Evolutionary conservation across 805 yeast genomes (phyloP).

Genomic region (Candida namnaoensis): DNA sequence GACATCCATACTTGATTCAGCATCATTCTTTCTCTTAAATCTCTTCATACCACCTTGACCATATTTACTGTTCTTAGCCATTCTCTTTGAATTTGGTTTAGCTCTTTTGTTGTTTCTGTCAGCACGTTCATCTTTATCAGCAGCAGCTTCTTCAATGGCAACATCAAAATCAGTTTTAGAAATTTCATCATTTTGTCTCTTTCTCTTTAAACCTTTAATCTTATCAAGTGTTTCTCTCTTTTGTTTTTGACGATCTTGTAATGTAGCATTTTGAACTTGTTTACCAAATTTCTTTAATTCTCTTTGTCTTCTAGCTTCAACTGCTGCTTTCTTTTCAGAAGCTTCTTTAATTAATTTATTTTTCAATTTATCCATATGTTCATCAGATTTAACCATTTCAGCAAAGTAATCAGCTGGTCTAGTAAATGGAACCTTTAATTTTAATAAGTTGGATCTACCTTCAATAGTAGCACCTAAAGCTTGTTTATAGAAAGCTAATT

Average conservation of each 20-base stretch:
- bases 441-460: conserved; percentile 58
- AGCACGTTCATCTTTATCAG: conserved; percentile 29
- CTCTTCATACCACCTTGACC: conserved; percentile 78
- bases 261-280: conserved; percentile 89
- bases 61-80: conserved; percentile 64
- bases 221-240: conserved; percentile 86
- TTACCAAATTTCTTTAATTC: conserved; percentile 94
- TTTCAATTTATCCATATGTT: conserved; percentile 94
- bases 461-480: conserved; percentile 75
- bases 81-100: conserved; percentile 56
- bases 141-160: conserved; percentile 78
- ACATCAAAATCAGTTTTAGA: conserved; percentile 74
- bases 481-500: conserved; percentile 90
- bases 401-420: conserved; percentile 96
- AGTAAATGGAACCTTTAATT: conserved; percentile 76
- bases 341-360: conserved; percentile 72
- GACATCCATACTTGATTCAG: conserved; percentile 62
- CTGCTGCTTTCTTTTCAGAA: conserved; percentile 79
- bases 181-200: conserved; percentile 73
- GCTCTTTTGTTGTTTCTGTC: conserved; percentile 35
- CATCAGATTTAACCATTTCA: conserved; percentile 96
- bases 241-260: conserved; percentile 89
- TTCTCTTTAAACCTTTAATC: conserved; percentile 84
- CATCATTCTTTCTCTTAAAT: conserved; percentile 63
- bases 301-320: conserved; percentile 92